Percentiles rank a stretch among this genome's conserved stretches.
These are phyloP conservation scores for Fusarium metavorans DNA, from an alignment of 2,329 filamentous ascomycete genomes.

Conservation along the genomic window DNA sequence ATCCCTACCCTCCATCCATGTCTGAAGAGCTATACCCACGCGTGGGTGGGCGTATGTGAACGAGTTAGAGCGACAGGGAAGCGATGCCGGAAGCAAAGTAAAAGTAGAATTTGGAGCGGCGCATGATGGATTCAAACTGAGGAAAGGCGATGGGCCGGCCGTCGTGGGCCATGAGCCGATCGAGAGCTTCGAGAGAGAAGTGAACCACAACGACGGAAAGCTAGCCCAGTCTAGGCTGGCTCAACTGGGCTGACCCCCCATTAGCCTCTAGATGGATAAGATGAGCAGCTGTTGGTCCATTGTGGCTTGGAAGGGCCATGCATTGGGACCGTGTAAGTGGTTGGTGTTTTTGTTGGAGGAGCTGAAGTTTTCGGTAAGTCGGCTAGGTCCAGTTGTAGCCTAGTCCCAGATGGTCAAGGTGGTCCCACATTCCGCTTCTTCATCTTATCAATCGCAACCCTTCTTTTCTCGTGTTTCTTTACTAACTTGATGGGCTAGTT, in stretches of 20 bases:
- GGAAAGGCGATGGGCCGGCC: not conserved
- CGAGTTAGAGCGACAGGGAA: not conserved
- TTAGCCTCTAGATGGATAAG: slow-evolving; percentile 23
- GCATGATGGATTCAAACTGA: slow-evolving; percentile 2
- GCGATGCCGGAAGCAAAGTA: slow-evolving; percentile 5
- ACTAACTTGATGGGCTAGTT: not conserved
- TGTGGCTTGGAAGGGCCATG: slow-evolving; percentile 32
- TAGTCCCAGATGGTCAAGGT: not conserved
- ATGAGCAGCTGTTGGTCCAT: slow-evolving; percentile 21
- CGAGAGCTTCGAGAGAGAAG: not conserved
- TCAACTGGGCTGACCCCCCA: slow-evolving; percentile 2
- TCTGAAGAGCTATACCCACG: not conserved
- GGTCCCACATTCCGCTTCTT: slow-evolving; percentile 12
- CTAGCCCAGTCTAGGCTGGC: not conserved
- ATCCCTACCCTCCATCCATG: not conserved
- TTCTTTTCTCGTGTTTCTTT: not conserved
- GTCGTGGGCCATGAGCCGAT: slow-evolving; percentile 13
- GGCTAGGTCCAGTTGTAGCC: not conserved
- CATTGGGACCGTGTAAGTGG: slow-evolving; percentile 20
- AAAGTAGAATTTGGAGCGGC: slow-evolving; percentile 3
- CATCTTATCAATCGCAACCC: slow-evolving; percentile 44
- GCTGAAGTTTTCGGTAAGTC: slow-evolving; percentile 9
- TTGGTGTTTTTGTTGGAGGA: slow-evolving; percentile 6
- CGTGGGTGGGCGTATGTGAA: not conserved
- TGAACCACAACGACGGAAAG: slow-evolving; percentile 28